These are phyloP conservation scores for Stygiomarasmius scandens DNA, from an alignment of 1,284 basidiomycete species.

Conservation along the genomic window DNA sequence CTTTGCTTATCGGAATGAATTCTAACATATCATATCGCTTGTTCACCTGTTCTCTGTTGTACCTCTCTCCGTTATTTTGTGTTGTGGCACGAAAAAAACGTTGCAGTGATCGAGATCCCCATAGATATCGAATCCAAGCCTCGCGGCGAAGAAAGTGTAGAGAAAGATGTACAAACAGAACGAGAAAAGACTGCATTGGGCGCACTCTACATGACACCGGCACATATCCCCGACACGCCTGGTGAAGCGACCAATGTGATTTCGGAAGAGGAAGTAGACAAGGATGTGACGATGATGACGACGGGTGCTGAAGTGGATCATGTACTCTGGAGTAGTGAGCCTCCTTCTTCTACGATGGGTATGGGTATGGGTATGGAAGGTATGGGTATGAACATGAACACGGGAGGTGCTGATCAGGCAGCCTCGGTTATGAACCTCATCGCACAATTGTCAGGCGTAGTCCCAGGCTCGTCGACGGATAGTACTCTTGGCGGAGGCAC, in stretches of 20 bases:
- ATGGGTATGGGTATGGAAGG: background rate
- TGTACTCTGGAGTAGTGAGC: conserved; percentile 18
- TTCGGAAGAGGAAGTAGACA: conserved; percentile 69
- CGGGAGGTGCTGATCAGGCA: background rate
- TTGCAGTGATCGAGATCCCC: conserved; percentile 63
- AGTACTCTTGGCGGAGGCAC: background rate
- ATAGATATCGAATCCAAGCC: conserved; percentile 50
- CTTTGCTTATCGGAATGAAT: background rate
- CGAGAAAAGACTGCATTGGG: conserved; percentile 76
- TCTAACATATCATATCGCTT: conserved; percentile 2
- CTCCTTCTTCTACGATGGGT: background rate
- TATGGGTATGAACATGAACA: background rate
- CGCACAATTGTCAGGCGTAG: background rate
- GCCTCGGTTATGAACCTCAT: background rate
- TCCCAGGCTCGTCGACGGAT: background rate
- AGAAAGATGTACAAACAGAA: conserved; percentile 68
- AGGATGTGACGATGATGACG: conserved; percentile 62
- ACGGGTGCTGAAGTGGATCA: conserved; percentile 68
- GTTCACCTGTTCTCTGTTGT: background rate
- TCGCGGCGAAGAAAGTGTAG: conserved; percentile 67
- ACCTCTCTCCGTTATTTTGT: background rate
- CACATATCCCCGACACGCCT: conserved; percentile 77
- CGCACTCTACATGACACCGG: conserved; percentile 68
- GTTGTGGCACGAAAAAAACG: background rate
- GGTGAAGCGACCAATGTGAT: conserved; percentile 64